Evolutionary conservation across 768 basidiomycete genomes (phyloP).

Genomic region (Mycena capillaripes): DNA sequence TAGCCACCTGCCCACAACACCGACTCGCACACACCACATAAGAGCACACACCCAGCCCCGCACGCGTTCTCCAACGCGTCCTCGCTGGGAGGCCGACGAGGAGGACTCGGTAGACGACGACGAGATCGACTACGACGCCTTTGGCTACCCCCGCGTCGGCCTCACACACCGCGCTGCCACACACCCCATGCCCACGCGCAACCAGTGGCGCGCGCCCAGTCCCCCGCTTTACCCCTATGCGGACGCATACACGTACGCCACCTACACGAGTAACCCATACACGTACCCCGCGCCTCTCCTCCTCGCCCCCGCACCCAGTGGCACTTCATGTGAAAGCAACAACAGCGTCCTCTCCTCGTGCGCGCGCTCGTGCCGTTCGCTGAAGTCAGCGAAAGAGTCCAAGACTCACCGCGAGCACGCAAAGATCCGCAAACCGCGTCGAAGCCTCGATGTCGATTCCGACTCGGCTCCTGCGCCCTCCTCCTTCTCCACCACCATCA

Average conservation of each 20-base stretch:
- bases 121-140: conserved; percentile 11
- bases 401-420: neutral
- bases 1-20: neutral
- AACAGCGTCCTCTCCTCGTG: neutral
- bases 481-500: neutral
- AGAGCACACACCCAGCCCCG: neutral
- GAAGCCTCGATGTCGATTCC: conserved; percentile 16
- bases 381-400: neutral
- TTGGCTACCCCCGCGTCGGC: conserved; percentile 17
- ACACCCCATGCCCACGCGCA: conserved; percentile 9
- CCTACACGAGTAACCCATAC: too few species aligned
- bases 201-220: conserved; percentile 36
- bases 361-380: neutral
- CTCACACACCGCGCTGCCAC: neutral
- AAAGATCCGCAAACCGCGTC: conserved; percentile 35
- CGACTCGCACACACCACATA: neutral
- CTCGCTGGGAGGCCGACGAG: conserved; percentile 16
- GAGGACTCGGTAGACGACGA: conserved; percentile 10
- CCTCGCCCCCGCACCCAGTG: neutral
- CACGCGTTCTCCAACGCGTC: conserved; percentile 1
- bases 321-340: conserved; percentile 8
- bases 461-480: neutral
- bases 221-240: neutral
- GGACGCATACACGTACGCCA: neutral
- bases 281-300: neutral